Evolutionary conservation across 352 stramenopile species (phyloP), one percentile per base, ranked within the genome.

Genomic region (Blastocystis sp.): DNA sequence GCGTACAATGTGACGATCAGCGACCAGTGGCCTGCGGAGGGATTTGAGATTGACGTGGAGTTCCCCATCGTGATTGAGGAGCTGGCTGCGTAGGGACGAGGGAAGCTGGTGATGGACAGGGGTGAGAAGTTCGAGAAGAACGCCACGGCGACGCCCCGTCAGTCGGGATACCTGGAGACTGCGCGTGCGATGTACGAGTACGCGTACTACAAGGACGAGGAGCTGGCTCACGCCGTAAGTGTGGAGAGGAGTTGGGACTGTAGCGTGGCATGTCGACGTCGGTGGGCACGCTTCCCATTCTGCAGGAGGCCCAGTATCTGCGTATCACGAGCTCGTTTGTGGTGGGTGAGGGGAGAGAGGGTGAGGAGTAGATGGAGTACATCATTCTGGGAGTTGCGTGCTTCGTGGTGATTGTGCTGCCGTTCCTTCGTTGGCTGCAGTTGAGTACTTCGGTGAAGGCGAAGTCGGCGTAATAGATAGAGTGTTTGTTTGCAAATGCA

Each of bases 1-100:
- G 64, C 36, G 42, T 76, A 76, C 48, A 76, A 76, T 32, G 64
- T 76, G 48, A 76, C 64, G 21, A 76, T 76, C 29, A 76, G 18
- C 21, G 64, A 76, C 48, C 64, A 76, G 48, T 76, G 64, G 64
- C 64, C 64, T 6, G 6, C 6, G 7, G 64, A 76, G 48, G 64
- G 64, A 34, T 76, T 76, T 18, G 64, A 76, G 11, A 16, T 59
- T 9, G 64, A 76, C 29, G 64, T 54, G 42, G 64, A 34, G 21
- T 49, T 38, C 29, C 36, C n/a, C n/a, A n/a, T n/a, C n/a, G n/a
- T n/a, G n/a, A n/a, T 71, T 24, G 21, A 44, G 6, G 61, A 71
- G 42, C 9, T 71, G 6, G 16, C 36, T n/a, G 61, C 61, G 61
- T 71, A 71, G 6, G 42, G 36, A 24, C n/a, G 36, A 51, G 16